Evolutionary conservation across 1,284 basidiomycete species (phyloP).

Genomic region (Coniophora puteana): DNA sequence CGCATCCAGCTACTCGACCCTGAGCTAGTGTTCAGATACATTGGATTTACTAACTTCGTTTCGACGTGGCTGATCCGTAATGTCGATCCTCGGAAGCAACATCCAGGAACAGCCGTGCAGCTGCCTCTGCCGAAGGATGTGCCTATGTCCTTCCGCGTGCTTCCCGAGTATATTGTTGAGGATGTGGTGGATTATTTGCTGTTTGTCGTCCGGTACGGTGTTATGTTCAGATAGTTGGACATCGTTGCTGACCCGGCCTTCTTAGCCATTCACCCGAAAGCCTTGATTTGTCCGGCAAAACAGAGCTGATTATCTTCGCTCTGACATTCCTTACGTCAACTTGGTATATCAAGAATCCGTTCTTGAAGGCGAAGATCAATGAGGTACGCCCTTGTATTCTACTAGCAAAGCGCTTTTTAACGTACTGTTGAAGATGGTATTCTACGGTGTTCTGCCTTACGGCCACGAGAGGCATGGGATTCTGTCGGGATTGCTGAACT

Average conservation of each 20-base stretch:
- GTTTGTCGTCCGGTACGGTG: constrained; percentile 74
- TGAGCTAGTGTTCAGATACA: constrained; percentile 75
- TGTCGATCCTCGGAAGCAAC: constrained; percentile 81
- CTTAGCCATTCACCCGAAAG: constrained; percentile 74
- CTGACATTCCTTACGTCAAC: constrained; percentile 92
- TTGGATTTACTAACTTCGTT: constrained; percentile 85
- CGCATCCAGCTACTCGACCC: constrained; percentile 88
- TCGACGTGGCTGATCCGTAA: constrained; percentile 94
- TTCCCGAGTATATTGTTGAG: constrained; percentile 95
- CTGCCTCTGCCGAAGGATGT: constrained; percentile 86
- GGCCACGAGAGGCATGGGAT: constrained; percentile 77
- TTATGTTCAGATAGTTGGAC: background rate
- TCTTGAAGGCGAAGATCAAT: constrained; percentile 96
- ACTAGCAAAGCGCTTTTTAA: background rate
- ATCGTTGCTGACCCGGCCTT: constrained; percentile 8
- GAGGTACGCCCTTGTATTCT: too few species aligned
- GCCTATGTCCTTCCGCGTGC: constrained; percentile 79
- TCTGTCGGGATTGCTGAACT: constrained; percentile 80
- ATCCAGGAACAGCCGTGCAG: constrained; percentile 72
- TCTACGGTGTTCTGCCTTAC: constrained; percentile 78
- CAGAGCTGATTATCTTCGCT: constrained; percentile 86
- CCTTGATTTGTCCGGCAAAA: constrained; percentile 79
- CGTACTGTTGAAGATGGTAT: constrained; percentile 63
- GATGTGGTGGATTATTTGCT: constrained; percentile 90
- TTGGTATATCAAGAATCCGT: constrained; percentile 98